Evolutionary conservation across 768 basidiomycete genomes (phyloP), one percentile per base, ranked within the genome.

Genomic region (Mycena polygramma): DNA sequence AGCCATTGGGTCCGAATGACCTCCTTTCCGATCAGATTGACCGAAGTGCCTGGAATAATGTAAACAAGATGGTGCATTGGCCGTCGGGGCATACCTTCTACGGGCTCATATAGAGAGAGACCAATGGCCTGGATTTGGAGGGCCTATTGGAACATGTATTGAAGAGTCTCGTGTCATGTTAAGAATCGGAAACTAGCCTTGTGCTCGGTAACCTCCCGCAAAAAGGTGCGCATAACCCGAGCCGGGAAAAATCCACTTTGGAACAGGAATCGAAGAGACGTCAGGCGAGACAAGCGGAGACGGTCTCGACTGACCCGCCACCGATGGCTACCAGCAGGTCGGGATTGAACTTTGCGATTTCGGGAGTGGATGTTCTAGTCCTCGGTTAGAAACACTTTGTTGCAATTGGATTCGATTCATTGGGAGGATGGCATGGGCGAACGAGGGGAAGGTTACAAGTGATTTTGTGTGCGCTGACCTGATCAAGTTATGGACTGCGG

Each of bases 1-100:
- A 99, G 84, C 98, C 98, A 99, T 81, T 99, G 98, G 19, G 97
- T 99, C 63, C 97, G 89, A 75, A 98, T 85, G 72, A 99, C 95
- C 79, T 98, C 92, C 68, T 83, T 87, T 57, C 94, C 94, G 59
- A 96, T 87, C 78, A 91, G 88, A 74, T 95, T 90, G 36, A 81
- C 89, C 1, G 90, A 90, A 5, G 89, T 88, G 20, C 91, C 94
- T 7, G 91, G 20, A 19, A 14, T 15, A 20, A n/a, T 36, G 17
- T 11, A 17, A 55, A 37, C 36, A 9, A 19, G 36, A 37, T 36
- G n/a, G 19, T 13, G 10, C 41, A 41, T 41, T 30, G 30, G 15
- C 19, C 36, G 36, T 13, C n/a, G 7, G 11, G 0, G 26, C 30
- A 22, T 37, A 73, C 72, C 72, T 68, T 73, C 72, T 2, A 99